phyloP scores from a whole-genome alignment of 1,139 yeast genomes.

The Scheffersomyces cryptocercus region DNA sequence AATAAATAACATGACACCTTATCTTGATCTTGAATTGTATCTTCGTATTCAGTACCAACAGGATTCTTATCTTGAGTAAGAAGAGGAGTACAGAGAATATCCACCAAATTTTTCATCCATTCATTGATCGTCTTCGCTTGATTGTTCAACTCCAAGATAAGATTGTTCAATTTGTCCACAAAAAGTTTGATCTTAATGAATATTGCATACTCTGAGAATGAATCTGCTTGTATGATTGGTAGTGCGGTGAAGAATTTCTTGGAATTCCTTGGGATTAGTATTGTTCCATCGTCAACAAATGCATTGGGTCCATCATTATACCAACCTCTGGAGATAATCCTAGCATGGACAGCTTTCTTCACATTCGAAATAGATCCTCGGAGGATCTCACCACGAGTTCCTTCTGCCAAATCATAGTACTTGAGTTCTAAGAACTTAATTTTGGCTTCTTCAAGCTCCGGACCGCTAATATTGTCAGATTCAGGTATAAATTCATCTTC shows the following conservation, averaged over 20 bases:
- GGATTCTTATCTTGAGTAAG: conserved; percentile 49
- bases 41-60: conserved; percentile 78
- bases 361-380: conserved; percentile 44
- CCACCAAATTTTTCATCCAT: conserved; percentile 51
- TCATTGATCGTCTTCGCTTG: conserved; percentile 60
- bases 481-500: conserved; percentile 8
- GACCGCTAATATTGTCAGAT: conserved; percentile 4
- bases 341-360: conserved; percentile 22
- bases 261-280: conserved; percentile 35
- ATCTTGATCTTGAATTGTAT: conserved; percentile 73
- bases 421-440: conserved; percentile 27
- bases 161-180: conserved; percentile 20
- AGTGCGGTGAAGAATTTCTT: conserved; percentile 32
- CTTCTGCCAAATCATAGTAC: conserved; percentile 67
- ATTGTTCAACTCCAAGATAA: conserved; percentile 45
- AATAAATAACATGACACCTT: conserved; percentile 64
- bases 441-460: conserved; percentile 12
- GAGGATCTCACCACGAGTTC: conserved; percentile 53
- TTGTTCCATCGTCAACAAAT: conserved; percentile 32
- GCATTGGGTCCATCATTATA: conserved; percentile 11
- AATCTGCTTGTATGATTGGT: conserved; percentile 27
- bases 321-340: conserved; percentile 27
- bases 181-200: conserved; percentile 23
- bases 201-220: conserved; percentile 16
- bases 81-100: conserved; percentile 48